These are phyloP conservation scores for Trichophyton mentagrophytes DNA, from an alignment of 2,329 filamentous ascomycete genomes.

Conservation along the genomic window DNA sequence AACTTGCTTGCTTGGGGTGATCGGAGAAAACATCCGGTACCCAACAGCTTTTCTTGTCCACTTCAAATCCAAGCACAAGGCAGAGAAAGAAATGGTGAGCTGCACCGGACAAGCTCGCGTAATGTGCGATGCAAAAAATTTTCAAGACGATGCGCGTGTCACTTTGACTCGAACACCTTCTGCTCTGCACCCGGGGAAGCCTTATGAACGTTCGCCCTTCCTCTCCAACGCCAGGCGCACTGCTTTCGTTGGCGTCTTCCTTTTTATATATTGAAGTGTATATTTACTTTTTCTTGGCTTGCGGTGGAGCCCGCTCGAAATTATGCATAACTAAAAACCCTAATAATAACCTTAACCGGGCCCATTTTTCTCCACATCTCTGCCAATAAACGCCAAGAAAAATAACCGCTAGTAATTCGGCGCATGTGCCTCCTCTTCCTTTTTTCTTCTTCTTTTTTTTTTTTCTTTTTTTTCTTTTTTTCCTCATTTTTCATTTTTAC, in stretches of 20 bases:
- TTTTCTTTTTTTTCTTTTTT: background rate
- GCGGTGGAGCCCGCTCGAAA: background rate
- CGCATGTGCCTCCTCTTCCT: background rate
- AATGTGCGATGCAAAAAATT: background rate
- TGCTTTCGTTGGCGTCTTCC: background rate
- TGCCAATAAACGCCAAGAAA: conserved; percentile 1
- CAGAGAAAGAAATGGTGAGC: background rate
- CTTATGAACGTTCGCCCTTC: background rate
- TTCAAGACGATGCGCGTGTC: background rate
- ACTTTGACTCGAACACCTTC: background rate
- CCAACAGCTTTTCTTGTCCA: background rate
- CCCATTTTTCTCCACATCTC: background rate
- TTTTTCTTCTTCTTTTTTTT: background rate
- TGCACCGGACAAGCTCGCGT: background rate
- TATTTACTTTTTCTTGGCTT: background rate
- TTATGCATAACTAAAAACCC: conserved; percentile 5
- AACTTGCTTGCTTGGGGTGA: background rate
- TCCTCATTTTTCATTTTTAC: background rate
- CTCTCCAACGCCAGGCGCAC: background rate
- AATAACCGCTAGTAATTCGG: conserved; percentile 3
- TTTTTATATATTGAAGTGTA: background rate
- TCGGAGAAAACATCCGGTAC: conserved; percentile 1
- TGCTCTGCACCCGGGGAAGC: background rate
- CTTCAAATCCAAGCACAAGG: background rate
- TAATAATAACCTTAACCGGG: conserved; percentile 2